A percentile compares a stretch with the other conserved stretches of the same genome.
These are phyloP conservation scores for Diaporthe caulivora DNA, from an alignment of 2,329 filamentous ascomycete species.

Conservation along the genomic window DNA sequence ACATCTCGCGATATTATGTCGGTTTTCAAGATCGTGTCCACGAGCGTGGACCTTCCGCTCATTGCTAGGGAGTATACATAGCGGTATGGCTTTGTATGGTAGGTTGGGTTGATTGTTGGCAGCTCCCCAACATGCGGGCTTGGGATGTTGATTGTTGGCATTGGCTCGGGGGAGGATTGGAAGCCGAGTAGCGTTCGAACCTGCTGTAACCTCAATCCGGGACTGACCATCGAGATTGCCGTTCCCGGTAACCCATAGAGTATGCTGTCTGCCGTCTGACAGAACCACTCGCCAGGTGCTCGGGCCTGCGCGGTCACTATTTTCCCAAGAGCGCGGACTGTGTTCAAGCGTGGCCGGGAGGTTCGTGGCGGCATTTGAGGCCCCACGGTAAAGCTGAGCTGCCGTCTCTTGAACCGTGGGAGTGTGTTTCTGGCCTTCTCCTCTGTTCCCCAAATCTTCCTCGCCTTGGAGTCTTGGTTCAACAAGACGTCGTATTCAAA, in stretches of 20 bases:
- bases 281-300: background rate
- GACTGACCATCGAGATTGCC: background rate
- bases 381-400: conserved; percentile 52
- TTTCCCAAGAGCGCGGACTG: background rate
- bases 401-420: conserved; percentile 58
- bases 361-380: background rate
- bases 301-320: background rate
- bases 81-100: conserved; percentile 64
- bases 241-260: background rate
- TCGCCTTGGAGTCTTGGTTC: conserved; percentile 60
- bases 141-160: conserved; percentile 55
- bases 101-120: conserved; percentile 73
- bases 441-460: conserved; percentile 57
- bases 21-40: conserved; percentile 75
- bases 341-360: background rate
- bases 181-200: background rate
- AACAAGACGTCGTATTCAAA: conserved; percentile 80
- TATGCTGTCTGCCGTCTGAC: background rate
- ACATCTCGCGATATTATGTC: conserved; percentile 67
- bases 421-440: conserved; percentile 52
- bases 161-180: background rate
- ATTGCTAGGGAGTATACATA: conserved; percentile 71
- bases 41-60: conserved; percentile 69
- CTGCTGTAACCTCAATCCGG: background rate
- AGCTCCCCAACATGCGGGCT: conserved; percentile 71